Percentiles rank a stretch among this genome's conserved stretches.
These are phyloP conservation scores for Lachnellula hyalina DNA, from an alignment of 2,329 filamentous ascomycete genomes.

Conservation along the genomic window DNA sequence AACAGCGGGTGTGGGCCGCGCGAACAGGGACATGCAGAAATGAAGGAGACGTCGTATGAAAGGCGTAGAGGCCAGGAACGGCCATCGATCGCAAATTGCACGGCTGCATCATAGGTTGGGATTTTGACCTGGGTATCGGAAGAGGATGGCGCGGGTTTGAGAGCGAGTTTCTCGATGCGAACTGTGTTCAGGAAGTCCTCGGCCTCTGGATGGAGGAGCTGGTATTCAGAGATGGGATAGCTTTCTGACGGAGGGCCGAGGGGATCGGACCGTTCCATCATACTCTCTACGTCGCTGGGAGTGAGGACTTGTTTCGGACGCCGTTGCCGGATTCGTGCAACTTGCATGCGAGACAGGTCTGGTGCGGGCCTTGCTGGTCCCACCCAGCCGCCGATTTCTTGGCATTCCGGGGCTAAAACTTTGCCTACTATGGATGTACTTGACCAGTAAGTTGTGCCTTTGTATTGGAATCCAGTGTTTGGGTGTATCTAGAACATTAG, in stretches of 20 bases:
- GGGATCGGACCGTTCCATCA: conserved; percentile 63
- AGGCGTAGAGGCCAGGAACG: conserved; percentile 59
- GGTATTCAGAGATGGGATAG: conserved; percentile 65
- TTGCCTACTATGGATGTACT: conserved; percentile 68
- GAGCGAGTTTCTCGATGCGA: conserved; percentile 61
- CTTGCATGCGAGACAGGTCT: conserved; percentile 63
- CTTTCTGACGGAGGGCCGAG: conserved; percentile 57
- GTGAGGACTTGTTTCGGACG: conserved; percentile 51
- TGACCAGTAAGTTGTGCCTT: conserved; percentile 73
- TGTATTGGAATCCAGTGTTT: conserved; percentile 70
- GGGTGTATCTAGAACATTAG: conserved; percentile 44
- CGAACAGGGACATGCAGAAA: conserved; percentile 59
- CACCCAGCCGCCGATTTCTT: conserved; percentile 67
- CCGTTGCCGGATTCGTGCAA: conserved; percentile 61
- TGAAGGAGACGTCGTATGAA: conserved; percentile 60
- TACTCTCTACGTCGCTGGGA: conserved; percentile 56
- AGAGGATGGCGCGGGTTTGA: conserved; percentile 42
- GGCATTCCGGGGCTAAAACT: conserved; percentile 67
- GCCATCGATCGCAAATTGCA: conserved; percentile 60
- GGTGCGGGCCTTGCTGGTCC: conserved; percentile 64
- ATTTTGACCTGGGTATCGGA: conserved; percentile 30
- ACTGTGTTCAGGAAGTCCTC: conserved; percentile 60
- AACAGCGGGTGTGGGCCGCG: conserved; percentile 64
- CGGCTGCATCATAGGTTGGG: conserved; percentile 52
- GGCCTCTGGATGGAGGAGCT: conserved; percentile 47